Base-by-base conservation (phyloP, 2,329 filamentous ascomycete genomes). In the Alternaria arbusti region DNA sequence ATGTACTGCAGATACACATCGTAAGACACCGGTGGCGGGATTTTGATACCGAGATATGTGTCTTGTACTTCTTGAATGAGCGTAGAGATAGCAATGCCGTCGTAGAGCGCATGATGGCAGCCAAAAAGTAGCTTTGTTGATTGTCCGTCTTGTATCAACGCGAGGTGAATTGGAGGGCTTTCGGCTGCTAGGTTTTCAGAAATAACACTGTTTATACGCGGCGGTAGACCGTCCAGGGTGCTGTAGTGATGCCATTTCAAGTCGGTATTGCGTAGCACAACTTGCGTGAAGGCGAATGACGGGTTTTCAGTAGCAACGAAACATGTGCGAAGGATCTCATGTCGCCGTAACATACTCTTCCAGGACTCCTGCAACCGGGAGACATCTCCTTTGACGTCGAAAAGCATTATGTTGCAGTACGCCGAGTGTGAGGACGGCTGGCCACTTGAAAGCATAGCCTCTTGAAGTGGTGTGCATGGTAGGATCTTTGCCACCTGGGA, bases 391-490 rank as follows among this genome's bases (percentile, higher is more conserved):
- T 79, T 80, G 7, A 96, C 74, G 6, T 85, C 83, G 65, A 97
- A 86, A 0, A 90, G 78, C 59, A 92, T 88, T 51, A 87, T 87
- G 75, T 97, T 97, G 71, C 86, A 88, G 75, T 97, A 97, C 2
- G 88, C 84, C 1, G 80, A 79, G 11, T 81, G 77, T 2, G 79
- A 79, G 3, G 65, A 82, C 71, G 80, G 80, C 5, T 77, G 69
- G 25, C 80, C 80, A 9, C 88, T 86, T 3, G 89, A 90, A 0
- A 97, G 83, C 93, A 97, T 97, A 1, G 90, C 91, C 81, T 96
- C 91, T 77, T 97, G 94, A 0, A 97, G 82, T 1, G 94, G 91
- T 2, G 93, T 96, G 74, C 94, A 97, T 1, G 94, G 94, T 6
- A 94, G 80, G 9, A 97, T 84, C 1, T 82, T 83, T 28, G 86